Evolutionary conservation across 176 grass and related monocot species (phyloP).

Genomic region (Musa schizocarpa): DNA sequence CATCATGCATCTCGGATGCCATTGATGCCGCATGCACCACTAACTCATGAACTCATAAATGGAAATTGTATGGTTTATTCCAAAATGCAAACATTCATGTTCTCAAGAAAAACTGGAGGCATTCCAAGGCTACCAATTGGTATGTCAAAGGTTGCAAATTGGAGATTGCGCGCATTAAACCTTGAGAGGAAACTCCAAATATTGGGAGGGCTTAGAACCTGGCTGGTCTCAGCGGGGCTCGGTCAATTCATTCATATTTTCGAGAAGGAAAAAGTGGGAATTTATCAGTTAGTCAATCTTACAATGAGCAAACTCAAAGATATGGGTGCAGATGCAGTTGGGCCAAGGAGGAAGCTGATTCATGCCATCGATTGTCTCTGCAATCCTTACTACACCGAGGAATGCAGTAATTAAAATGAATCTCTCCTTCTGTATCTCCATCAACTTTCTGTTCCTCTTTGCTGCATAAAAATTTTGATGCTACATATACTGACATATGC

Average conservation of each 20-base stretch:
- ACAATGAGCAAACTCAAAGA: constrained; percentile 30
- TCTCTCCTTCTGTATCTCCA: not conserved
- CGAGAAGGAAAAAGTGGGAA: constrained; percentile 25
- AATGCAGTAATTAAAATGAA: not conserved
- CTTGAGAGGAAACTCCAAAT: constrained; percentile 19
- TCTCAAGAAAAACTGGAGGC: not conserved
- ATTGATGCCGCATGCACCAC: not conserved
- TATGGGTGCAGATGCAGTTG: constrained; percentile 31
- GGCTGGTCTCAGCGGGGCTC: constrained; percentile 22
- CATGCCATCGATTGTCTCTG: constrained; percentile 25
- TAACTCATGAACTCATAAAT: not conserved
- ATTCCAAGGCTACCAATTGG: constrained; percentile 19
- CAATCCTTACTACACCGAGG: constrained; percentile 7
- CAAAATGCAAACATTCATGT: not conserved
- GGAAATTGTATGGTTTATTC: not conserved
- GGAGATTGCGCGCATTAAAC: constrained; percentile 13
- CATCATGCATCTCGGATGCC: not conserved
- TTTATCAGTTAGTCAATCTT: constrained; percentile 28
- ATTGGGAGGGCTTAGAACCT: constrained; percentile 22
- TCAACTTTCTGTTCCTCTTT: not conserved
- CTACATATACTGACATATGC: not conserved
- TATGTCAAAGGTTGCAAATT: not conserved
- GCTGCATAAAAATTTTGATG: not conserved
- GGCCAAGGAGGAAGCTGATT: constrained; percentile 32
- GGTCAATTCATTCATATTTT: constrained; percentile 21